Base-by-base conservation (phyloP, 2,329 filamentous ascomycete species). In the Colletotrichum phormii region DNA sequence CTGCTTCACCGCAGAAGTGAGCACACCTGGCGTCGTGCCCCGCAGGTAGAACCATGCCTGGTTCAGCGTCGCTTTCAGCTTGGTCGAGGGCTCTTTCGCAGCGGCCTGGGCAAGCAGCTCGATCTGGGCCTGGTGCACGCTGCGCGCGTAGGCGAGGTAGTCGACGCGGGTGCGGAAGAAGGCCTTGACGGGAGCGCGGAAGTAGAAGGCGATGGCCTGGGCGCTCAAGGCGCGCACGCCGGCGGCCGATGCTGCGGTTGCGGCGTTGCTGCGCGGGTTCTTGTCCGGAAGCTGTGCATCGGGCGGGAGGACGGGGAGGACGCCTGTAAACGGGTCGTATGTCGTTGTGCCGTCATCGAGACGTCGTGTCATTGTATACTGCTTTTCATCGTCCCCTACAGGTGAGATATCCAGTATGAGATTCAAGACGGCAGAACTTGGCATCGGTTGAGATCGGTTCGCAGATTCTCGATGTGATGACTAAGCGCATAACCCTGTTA, bases 91-190 rank as follows among this genome's bases (percentile, higher is more conserved):
- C 62, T 84, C 81, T 18, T 76, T 79, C 2, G 81, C 81, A 5
- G 81, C 81, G 33, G 82, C 82, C 71, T 79, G 79, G 57, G 81
- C 76, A 55, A 86, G 76, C 26, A 80, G 70, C 63, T 82, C 77
- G 1, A 80, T 81, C 71, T 86, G 85, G 46, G 86, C 83, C 75
- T 88, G 82, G 73, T 89, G 87, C 3, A 90, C 79, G 18, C 81
- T 85, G 33, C 89, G 85, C 3, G 89, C 89, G 74, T 90, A 91
- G 1, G 88, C 88, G 22, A 91, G 86, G 76, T 95, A 98, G 85
- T 98, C 95, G 75, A 98, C 95, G 71, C 95, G 87, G 1, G 94
- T 95, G 74, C 94, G 90, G 83, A 98, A 97, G 81, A 98, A 98
- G 18, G 95, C 94, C 83, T 98, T 98, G 65, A 95, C 93, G 0